Conservation (phyloP, 2,329 filamentous ascomycete genomes). For the Aspergillus brunneoviolaceus region DNA sequence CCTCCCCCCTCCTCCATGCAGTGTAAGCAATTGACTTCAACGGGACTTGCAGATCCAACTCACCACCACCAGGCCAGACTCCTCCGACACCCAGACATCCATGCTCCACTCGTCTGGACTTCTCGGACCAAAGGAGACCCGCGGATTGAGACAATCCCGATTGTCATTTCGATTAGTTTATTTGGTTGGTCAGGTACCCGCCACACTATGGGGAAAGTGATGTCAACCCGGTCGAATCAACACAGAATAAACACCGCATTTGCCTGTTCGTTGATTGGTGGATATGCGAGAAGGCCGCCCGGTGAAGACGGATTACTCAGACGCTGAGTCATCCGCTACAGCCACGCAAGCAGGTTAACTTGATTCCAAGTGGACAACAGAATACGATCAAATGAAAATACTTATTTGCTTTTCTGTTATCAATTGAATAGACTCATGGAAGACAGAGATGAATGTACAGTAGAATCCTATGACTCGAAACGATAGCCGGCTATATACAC, state of each 20-base stretch:
- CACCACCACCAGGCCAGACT: neutral
- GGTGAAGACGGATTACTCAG: neutral
- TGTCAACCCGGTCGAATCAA: neutral
- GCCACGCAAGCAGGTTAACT: too few relatives aligned
- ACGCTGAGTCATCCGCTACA: neutral
- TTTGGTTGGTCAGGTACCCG: neutral
- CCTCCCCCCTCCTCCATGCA: too few relatives aligned
- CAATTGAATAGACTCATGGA: too few relatives aligned
- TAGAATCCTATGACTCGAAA: neutral
- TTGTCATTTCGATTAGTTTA: neutral
- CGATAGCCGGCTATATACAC: neutral
- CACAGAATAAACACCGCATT: neutral
- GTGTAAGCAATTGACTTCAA: neutral
- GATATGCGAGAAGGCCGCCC: neutral
- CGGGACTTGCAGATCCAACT: neutral
- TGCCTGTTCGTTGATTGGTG: neutral
- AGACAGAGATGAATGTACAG: neutral
- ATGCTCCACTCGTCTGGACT: neutral
- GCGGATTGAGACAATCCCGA: neutral
- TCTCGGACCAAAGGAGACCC: slow-evolving; percentile 3
- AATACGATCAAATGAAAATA: too few relatives aligned
- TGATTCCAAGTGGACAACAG: too few relatives aligned
- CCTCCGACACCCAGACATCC: neutral
- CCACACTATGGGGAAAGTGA: neutral
- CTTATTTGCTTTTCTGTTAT: too few relatives aligned